Evolutionary conservation across 805 yeast species (phyloP), one percentile per base, ranked within the genome.

Genomic region (Saccharomycopsis sp.): DNA sequence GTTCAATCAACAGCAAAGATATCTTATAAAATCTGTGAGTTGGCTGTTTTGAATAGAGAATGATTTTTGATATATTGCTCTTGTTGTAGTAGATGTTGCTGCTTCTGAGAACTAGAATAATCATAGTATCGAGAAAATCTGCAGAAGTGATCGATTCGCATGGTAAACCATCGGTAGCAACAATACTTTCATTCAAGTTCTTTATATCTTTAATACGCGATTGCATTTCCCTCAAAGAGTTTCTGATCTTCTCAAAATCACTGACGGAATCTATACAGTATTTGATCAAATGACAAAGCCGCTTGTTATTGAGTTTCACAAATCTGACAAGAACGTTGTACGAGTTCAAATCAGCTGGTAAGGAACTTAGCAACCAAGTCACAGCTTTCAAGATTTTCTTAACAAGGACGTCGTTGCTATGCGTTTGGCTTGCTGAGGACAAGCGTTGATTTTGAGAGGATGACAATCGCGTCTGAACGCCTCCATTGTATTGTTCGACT

Each of bases 41-140:
- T 1, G 68, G 53, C 53, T 79, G 74, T 56, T 74, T 76, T 3
- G 80, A 71, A 40, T 75, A 64, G 18, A 71, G 75, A n/a, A 87
- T 69, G 2, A 88, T 70, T 16, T 80, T 74, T 0, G 79, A 69
- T 18, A 89, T 74, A 64, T 82, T 87, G 20, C 89, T 79, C 64
- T 79, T 78, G 71, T 89, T 91, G 69, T 79, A 86, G 21, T 85
- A 66, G 2, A 86, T 69, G 34, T 79, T 75, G 0, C 91, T 78
- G 0, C 85, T 69, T 62, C 96, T 75, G 63, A 81, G 84, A 40
- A 87, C 64, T 24, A 90, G 65, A 1, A 86, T 69, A 63, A 82
- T 79, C 59, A 89, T 71, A 15, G 80, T 79, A 1, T 75, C 71
- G 2, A 77, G 73, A 73, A 85, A 74, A 52, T 80, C 82, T 40